These are phyloP conservation scores for Pontederia crassipes DNA, from an alignment of 176 grass and related monocot genomes.

Conservation along the genomic window DNA sequence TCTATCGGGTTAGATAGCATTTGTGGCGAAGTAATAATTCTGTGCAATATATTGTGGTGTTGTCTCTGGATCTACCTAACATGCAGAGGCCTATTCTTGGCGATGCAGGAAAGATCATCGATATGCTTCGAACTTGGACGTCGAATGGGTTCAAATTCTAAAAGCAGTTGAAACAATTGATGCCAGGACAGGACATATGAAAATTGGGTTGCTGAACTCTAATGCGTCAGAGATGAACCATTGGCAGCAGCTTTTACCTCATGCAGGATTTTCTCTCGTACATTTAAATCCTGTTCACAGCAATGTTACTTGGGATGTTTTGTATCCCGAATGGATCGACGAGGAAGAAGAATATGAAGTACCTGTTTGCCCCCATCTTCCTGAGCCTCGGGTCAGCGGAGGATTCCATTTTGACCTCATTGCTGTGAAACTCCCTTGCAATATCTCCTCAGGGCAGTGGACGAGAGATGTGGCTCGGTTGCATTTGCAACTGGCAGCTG, in stretches of 20 bases:
- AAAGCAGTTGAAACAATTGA: background rate
- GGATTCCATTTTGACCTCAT: background rate
- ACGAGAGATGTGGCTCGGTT: slow-evolving; percentile 4
- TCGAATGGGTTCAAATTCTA: background rate
- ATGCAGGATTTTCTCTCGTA: background rate
- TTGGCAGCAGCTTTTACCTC: background rate
- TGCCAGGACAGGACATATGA: background rate
- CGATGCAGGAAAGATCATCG: background rate
- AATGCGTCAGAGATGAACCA: background rate
- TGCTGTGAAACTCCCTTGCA: slow-evolving; percentile 10
- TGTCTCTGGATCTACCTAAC: background rate
- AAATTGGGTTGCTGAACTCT: slow-evolving; percentile 4
- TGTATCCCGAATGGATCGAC: slow-evolving; percentile 12
- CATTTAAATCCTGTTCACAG: background rate
- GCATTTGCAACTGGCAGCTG: slow-evolving; percentile 13
- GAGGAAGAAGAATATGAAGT: slow-evolving; percentile 7
- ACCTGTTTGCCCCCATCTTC: slow-evolving; percentile 2
- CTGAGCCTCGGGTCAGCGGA: background rate
- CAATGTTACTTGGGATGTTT: slow-evolving; percentile 7
- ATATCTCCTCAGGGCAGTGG: slow-evolving; percentile 3
- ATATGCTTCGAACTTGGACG: background rate
- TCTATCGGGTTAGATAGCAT: too few relatives aligned
- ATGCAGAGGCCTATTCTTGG: background rate
- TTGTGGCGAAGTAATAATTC: too few relatives aligned
- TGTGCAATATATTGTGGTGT: background rate